Conservation (phyloP, 2,329 filamentous ascomycete genomes). For the Coniella vitis region DNA sequence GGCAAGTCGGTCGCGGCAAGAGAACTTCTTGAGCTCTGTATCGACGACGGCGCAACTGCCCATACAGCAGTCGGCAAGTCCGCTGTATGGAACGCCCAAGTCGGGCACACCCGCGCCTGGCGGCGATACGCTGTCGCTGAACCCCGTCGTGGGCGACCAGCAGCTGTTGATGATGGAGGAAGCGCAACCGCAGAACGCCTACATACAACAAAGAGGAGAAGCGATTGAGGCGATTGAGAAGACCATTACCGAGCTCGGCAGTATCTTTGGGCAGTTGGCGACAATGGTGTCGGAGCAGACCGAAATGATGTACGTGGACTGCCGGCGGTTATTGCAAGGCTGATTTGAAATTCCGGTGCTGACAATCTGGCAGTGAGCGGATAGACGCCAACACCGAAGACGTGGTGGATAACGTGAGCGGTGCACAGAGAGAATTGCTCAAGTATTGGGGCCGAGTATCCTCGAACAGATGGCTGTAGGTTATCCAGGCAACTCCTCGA, state of each 20-base stretch:
- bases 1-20: conserved; percentile 81
- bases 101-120: conserved; percentile 60
- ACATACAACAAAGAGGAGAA: conserved; percentile 89
- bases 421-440: conserved; percentile 87
- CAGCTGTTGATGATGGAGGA: conserved; percentile 92
- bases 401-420: conserved; percentile 96
- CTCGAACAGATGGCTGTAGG: conserved; percentile 77
- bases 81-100: conserved; percentile 74
- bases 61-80: conserved; percentile 70
- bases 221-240: conserved; percentile 96
- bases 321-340: not conserved
- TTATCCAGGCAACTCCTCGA: conserved; percentile 49
- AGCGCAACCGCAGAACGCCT: conserved; percentile 75
- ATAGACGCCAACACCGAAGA: conserved; percentile 98
- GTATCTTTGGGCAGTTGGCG: conserved; percentile 87
- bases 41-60: conserved; percentile 66
- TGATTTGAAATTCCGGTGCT: not conserved
- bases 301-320: conserved; percentile 64
- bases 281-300: conserved; percentile 97
- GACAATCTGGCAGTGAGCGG: conserved; percentile 47
- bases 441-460: conserved; percentile 96
- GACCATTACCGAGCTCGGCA: conserved; percentile 87
- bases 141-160: conserved; percentile 75
- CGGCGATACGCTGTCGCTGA: conserved; percentile 73
- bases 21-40: conserved; percentile 92